Conservation (phyloP, 2,329 filamentous ascomycete species). For the Phyllosticta citriasiana region DNA sequence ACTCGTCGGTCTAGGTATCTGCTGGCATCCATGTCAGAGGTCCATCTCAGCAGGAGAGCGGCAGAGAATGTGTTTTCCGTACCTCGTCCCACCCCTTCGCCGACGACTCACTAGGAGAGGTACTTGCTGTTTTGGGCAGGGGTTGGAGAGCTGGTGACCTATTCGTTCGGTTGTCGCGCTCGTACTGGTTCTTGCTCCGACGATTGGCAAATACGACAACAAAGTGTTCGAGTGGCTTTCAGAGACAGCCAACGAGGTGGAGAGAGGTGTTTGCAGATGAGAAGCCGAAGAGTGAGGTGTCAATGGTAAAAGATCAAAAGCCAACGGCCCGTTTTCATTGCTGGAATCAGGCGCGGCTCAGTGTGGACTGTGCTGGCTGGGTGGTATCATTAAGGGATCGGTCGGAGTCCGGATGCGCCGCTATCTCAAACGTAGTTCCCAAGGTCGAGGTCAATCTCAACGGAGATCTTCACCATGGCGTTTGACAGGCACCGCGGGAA, state of each 20-base stretch:
- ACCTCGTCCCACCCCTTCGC: slow-evolving; percentile 1
- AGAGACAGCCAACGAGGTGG: background rate
- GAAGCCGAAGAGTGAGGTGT: background rate
- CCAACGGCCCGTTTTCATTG: background rate
- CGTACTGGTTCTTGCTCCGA: background rate
- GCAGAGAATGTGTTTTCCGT: background rate
- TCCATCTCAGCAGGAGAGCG: background rate
- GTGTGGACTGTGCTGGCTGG: background rate
- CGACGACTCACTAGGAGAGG: background rate
- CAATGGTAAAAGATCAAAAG: background rate
- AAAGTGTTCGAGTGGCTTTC: background rate
- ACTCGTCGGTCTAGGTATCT: background rate
- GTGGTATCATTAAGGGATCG: background rate
- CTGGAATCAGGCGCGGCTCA: background rate
- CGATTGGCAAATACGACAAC: background rate
- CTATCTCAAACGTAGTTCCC: background rate
- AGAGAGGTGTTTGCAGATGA: background rate
- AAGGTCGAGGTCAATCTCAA: slow-evolving; percentile 1
- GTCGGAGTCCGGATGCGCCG: background rate
- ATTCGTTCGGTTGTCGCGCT: background rate
- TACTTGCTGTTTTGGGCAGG: background rate
- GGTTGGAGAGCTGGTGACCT: background rate
- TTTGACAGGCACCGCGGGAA: slow-evolving; percentile 2
- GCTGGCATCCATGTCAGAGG: slow-evolving; percentile 9
- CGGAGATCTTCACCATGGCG: slow-evolving; percentile 2